phyloP scores from a whole-genome alignment of 2,329 filamentous ascomycete genomes.

The Fusarium humuli region DNA sequence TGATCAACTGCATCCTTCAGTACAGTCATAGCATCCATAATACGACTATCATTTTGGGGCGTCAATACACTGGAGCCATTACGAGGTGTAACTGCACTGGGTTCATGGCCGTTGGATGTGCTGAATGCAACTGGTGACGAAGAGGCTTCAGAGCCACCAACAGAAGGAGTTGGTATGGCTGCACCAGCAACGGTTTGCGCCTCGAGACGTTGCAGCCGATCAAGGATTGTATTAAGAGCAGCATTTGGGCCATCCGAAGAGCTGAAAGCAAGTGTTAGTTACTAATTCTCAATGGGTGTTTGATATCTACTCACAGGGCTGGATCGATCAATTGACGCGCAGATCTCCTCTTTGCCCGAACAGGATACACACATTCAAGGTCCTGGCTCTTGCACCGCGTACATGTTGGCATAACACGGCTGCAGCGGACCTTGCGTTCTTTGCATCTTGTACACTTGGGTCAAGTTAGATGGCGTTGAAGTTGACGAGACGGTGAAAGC shows the following conservation, averaged over 20 bases:
- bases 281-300: not conserved
- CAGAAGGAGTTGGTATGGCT: conserved; percentile 7
- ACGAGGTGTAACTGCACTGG: conserved; percentile 11
- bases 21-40: conserved; percentile 45
- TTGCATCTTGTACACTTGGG: conserved; percentile 46
- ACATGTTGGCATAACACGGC: conserved; percentile 47
- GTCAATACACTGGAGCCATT: conserved; percentile 11
- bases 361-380: conserved; percentile 46
- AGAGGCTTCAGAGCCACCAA: conserved; percentile 33
- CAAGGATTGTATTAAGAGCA: conserved; percentile 46
- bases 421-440: conserved; percentile 48
- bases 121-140: conserved; percentile 27
- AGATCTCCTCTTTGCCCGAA: conserved; percentile 44
- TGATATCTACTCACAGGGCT: conserved; percentile 30
- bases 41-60: not conserved
- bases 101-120: conserved; percentile 6
- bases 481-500: not conserved
- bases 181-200: conserved; percentile 23
- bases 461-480: conserved; percentile 4
- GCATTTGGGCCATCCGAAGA: conserved; percentile 12
- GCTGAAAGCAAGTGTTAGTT: conserved; percentile 24
- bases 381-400: conserved; percentile 45
- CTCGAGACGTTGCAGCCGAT: conserved; percentile 48
- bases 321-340: conserved; percentile 28
- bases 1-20: conserved; percentile 48